These are phyloP conservation scores for Exidia glandulosa DNA, from an alignment of 768 basidiomycete species.

Conservation along the genomic window DNA sequence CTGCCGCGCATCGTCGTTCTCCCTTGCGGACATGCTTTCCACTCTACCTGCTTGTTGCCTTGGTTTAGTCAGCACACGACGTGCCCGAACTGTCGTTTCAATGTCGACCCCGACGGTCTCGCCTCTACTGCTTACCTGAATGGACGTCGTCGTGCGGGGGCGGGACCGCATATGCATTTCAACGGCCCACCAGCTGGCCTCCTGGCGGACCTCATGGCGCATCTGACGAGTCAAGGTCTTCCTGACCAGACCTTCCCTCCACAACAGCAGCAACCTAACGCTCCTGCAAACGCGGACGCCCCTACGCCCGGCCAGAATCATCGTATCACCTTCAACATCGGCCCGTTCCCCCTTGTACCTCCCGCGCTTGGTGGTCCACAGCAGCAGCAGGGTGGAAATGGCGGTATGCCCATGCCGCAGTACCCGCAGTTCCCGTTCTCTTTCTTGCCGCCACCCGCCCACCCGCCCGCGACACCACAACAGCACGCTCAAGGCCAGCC, in stretches of 20 bases:
- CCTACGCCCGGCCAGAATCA: neutral
- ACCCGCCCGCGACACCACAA: neutral
- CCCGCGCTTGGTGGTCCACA: neutral
- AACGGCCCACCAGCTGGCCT: neutral
- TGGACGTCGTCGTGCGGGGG: neutral
- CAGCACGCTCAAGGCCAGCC: neutral
- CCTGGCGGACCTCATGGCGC: neutral
- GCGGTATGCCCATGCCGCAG: too few species aligned
- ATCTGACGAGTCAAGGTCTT: neutral
- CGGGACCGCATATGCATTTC: neutral
- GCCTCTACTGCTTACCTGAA: slow-evolving; percentile 26
- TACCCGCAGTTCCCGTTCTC: neutral
- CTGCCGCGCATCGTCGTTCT: slow-evolving; percentile 40
- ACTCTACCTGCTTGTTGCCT: slow-evolving; percentile 63
- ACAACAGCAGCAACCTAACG: neutral
- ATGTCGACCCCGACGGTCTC: slow-evolving; percentile 69
- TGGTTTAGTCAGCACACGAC: slow-evolving; percentile 82
- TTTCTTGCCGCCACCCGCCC: neutral
- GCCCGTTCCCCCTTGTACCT: neutral
- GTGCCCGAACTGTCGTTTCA: slow-evolving; percentile 74
- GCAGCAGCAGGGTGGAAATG: neutral
- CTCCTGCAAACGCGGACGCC: too few species aligned
- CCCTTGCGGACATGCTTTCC: slow-evolving; percentile 76
- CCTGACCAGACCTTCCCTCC: neutral
- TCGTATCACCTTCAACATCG: neutral